Evolutionary conservation across 495 filamentous ascomycete species (phyloP).

Genomic region (Rhizodiscina lignyota): DNA sequence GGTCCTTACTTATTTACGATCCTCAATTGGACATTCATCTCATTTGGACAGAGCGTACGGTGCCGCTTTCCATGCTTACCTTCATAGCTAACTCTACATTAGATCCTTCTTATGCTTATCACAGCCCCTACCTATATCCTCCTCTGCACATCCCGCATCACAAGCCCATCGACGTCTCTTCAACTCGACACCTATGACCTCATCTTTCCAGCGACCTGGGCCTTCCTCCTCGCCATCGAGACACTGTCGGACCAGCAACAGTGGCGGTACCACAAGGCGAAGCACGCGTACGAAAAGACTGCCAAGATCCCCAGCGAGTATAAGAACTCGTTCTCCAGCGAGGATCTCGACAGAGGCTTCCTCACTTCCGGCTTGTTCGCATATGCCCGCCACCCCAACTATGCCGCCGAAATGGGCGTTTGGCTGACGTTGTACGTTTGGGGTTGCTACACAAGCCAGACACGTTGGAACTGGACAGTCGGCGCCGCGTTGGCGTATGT

Average conservation of each 20-base stretch:
- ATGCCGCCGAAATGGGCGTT: conserved; percentile 77
- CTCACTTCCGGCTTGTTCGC: conserved; percentile 72
- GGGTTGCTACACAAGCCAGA: conserved; percentile 55
- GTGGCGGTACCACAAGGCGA: conserved; percentile 80
- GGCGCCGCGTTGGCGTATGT: conserved; percentile 54
- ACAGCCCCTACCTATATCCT: conserved; percentile 72
- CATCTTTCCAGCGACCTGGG: conserved; percentile 26
- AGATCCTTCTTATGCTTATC: conserved; percentile 51
- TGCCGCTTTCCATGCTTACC: conserved; percentile 4
- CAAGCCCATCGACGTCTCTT: too few species aligned
- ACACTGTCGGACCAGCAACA: conserved; percentile 83
- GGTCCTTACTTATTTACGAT: conserved; percentile 50
- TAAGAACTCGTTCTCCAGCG: conserved; percentile 30
- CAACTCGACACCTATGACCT: conserved; percentile 40
- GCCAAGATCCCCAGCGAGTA: conserved; percentile 49
- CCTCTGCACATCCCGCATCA: conserved; percentile 39
- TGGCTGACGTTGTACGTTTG: conserved; percentile 82
- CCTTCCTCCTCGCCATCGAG: conserved; percentile 22
- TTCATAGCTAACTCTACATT: conserved; percentile 1
- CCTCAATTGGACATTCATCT: conserved; percentile 80
- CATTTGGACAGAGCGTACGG: conserved; percentile 60
- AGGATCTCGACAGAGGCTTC: conserved; percentile 86
- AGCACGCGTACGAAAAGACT: conserved; percentile 51
- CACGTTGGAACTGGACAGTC: conserved; percentile 60
- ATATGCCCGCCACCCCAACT: conserved; percentile 83